These are phyloP conservation scores for Modicella reniformis DNA, from an alignment of 371 early-diverging fungal genomes.

Conservation along the genomic window DNA sequence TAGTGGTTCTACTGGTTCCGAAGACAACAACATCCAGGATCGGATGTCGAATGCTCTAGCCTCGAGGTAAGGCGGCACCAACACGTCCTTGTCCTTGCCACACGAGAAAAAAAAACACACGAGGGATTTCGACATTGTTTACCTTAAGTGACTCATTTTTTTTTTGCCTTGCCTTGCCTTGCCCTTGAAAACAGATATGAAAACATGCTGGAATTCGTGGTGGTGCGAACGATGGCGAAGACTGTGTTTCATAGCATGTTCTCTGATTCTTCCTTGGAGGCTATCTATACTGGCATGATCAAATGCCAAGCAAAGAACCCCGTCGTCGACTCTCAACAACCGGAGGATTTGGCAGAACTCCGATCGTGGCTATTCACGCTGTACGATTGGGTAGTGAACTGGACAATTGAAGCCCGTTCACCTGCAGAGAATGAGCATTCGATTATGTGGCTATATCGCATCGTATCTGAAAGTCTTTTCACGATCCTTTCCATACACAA, in stretches of 20 bases:
- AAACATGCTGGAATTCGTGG: conserved; percentile 10
- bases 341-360: background rate
- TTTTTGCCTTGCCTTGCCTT: background rate
- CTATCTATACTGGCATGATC: conserved; percentile 1
- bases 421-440: conserved; percentile 5
- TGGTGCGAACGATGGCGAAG: conserved; percentile 5
- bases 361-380: conserved; percentile 22
- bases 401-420: conserved; percentile 8
- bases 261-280: conserved; percentile 21
- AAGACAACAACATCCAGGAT: background rate
- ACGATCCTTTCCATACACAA: conserved; percentile 2
- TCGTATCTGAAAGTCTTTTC: conserved; percentile 1
- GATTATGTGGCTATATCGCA: conserved; percentile 10
- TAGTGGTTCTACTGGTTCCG: background rate
- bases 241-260: conserved; percentile 17
- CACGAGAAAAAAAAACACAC: too few species aligned
- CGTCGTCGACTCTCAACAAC: too few species aligned
- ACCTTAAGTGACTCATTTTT: too few species aligned
- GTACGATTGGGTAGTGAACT: conserved; percentile 22
- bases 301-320: background rate
- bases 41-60: background rate
- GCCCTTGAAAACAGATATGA: conserved; percentile 3
- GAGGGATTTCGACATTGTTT: too few species aligned
- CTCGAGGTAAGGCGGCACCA: background rate
- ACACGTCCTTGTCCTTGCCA: background rate